Conservation (phyloP, 768 basidiomycete genomes). For the Termitomyces sp. region DNA sequence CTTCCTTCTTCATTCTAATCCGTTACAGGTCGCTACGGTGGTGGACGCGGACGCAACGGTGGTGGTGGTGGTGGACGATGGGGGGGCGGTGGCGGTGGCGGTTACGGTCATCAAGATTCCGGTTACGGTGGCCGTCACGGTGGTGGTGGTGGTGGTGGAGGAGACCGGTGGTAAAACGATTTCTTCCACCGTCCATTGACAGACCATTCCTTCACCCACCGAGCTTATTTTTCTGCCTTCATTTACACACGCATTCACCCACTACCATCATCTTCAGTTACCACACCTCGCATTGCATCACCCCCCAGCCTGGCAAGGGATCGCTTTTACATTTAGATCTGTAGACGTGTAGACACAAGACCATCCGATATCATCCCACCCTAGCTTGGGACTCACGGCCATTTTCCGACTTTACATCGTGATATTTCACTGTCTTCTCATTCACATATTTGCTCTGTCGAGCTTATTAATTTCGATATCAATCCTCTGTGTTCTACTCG, state of each 20-base stretch:
- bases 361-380: conserved; percentile 13
- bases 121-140: conserved; percentile 39
- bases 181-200: background rate
- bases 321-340: conserved; percentile 15
- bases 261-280: background rate
- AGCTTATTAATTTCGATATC: conserved; percentile 13
- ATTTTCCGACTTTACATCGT: background rate
- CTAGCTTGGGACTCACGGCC: conserved; percentile 3
- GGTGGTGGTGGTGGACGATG: conserved; percentile 40
- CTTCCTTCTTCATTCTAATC: conserved; percentile 9
- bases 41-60: conserved; percentile 40
- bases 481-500: conserved; percentile 9
- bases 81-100: conserved; percentile 42
- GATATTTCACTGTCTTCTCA: conserved; percentile 1
- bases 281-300: conserved; percentile 2
- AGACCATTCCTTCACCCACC: background rate
- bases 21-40: conserved; percentile 57
- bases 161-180: conserved; percentile 24
- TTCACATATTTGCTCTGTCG: conserved; percentile 1
- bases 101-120: conserved; percentile 40
- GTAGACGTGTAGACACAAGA: conserved; percentile 19
- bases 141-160: conserved; percentile 33
- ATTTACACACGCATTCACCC: background rate
- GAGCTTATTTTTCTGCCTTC: background rate
- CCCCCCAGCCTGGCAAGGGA: conserved; percentile 10